A percentile compares a stretch with the other conserved stretches of the same genome.
phyloP scores from a whole-genome alignment of 306 rosid genomes.

The Elaeagnus macrophylla region DNA sequence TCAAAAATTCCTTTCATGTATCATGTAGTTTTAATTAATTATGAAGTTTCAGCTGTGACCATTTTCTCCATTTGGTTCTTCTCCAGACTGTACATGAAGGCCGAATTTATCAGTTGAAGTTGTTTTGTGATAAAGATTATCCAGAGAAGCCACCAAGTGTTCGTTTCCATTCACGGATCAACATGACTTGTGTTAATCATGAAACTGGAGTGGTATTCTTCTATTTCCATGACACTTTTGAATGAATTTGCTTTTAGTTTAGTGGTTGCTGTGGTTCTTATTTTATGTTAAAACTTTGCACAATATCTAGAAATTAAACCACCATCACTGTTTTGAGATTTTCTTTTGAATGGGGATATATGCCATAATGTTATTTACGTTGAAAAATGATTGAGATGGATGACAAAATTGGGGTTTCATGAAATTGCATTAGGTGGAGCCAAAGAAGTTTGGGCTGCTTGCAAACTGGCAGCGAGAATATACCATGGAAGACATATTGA shows the following conservation, averaged over 20 bases:
- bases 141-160: constrained; percentile 98
- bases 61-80: constrained; percentile 8
- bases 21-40: background rate
- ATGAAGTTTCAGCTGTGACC: constrained; percentile 16
- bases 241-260: background rate
- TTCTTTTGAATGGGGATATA: no score
- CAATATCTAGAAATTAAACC: no score
- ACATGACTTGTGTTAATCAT: constrained; percentile 96
- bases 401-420: constrained; percentile 3
- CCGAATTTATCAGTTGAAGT: constrained; percentile 95
- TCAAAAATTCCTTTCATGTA: no score
- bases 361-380: background rate
- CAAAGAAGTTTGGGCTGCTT: constrained; percentile 88
- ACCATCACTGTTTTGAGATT: no score
- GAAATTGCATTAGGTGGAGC: constrained; percentile 63
- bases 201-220: constrained; percentile 95
- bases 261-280: no score
- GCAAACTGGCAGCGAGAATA: constrained; percentile 98
- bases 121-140: constrained; percentile 97
- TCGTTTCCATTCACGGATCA: constrained; percentile 97
- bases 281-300: no score
- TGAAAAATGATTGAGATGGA: background rate
- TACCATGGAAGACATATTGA: constrained; percentile 96
- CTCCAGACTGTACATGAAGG: constrained; percentile 97
- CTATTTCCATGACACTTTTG: background rate